Conservation (phyloP, 2,329 filamentous ascomycete genomes). For the Periglandula ipomoeae region DNA sequence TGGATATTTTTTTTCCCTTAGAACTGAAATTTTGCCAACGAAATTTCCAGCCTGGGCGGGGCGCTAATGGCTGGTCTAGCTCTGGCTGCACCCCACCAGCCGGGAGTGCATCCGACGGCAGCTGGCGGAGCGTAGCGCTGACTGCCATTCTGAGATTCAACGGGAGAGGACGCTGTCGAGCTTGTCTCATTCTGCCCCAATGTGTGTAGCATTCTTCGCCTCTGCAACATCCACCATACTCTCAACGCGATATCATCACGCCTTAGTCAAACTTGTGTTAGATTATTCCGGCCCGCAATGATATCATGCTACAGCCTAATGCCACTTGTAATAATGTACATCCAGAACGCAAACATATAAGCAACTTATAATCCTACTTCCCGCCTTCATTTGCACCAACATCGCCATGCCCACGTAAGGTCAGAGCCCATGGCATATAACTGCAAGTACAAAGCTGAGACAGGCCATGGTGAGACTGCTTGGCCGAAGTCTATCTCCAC, state of each 20-base stretch:
- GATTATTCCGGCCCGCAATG: constrained; percentile 7
- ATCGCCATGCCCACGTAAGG: neutral
- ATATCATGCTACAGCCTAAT: constrained; percentile 2
- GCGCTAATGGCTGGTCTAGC: too few species aligned
- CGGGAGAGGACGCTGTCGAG: too few species aligned
- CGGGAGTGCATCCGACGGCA: too few species aligned
- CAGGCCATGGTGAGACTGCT: neutral
- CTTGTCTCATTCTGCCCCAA: neutral
- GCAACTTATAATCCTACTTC: constrained; percentile 4
- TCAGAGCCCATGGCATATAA: constrained; percentile 1
- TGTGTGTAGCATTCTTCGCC: neutral
- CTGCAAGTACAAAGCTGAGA: neutral
- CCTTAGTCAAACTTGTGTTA: constrained; percentile 5
- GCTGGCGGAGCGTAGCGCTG: too few species aligned
- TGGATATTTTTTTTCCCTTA: too few species aligned
- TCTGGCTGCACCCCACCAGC: too few species aligned
- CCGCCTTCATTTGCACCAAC: neutral
- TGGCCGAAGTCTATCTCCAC: neutral
- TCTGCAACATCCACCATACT: neutral
- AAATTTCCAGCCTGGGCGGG: too few species aligned
- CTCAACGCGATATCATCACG: neutral
- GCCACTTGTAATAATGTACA: constrained; percentile 9
- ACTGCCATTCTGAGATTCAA: too few species aligned
- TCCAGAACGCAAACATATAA: constrained; percentile 9
- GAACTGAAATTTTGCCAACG: too few species aligned